Evolutionary conservation across 2,329 filamentous ascomycete genomes (phyloP), one percentile per base, ranked within the genome.

Genomic region (Trichophyton mentagrophytes): DNA sequence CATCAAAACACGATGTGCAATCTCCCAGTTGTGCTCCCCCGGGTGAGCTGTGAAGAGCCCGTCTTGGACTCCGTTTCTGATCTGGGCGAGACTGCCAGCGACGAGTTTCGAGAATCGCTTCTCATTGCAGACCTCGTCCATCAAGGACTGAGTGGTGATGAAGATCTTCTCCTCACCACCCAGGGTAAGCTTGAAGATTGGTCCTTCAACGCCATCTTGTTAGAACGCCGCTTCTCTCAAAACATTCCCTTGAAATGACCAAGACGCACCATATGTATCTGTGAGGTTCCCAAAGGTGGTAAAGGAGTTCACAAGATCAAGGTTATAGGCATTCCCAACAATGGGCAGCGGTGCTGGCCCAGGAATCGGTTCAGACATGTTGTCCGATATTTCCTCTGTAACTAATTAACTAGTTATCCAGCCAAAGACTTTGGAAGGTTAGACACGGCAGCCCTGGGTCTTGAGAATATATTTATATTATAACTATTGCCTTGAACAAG

Each of bases 1-100:
- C 51, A 55, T 55, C 25, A 55, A 27, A 15, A 55, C 51, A 55
- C 51, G 51, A 55, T 55, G 51, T 33, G 51, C 51, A 36, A 55
- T 55, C 51, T 55, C 51, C 51, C 51, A 55, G 27, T 55, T 55
- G 27, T 55, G 51, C 25, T 55, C 51, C n/a, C 51, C 51, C 9
- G 51, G 27, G 11, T 55, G 51, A n/a, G 51, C 51, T 9, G 51
- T 55, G 20, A 55, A 55, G 7, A 55, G 51, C 13, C 51, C 51
- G 20, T 55, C 51, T 17, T 55, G 25, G 15, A 55, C 51, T 15
- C 51, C 51, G 33, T 55, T 55, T 36, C 51, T 55, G 8, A 55
- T 55, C 27, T 55, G 51, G 17, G 27, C 51, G 17, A 55, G 17
- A 55, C 15, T 9, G 4, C 51, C 51, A 4, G 51, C 27, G 6